phyloP scores from a whole-genome alignment of 2,329 filamentous ascomycete species.

The Trichoderma sp. region DNA sequence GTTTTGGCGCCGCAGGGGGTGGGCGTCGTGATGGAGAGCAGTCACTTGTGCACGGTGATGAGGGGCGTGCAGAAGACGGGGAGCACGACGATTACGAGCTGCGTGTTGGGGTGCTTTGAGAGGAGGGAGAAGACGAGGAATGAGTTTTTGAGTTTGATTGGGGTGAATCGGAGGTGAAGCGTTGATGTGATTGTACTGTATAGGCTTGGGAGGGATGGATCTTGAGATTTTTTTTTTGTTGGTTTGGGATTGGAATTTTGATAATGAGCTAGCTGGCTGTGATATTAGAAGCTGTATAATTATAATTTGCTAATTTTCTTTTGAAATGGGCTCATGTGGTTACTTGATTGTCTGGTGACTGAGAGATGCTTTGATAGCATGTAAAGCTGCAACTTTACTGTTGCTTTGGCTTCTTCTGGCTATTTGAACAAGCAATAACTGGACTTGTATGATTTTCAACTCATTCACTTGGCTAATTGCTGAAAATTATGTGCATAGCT shows the following conservation, averaged over 20 bases:
- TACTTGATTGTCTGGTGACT: neutral
- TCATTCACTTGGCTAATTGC: too few species aligned
- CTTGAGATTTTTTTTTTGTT: neutral
- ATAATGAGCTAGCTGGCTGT: neutral
- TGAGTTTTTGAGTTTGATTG: constrained; percentile 85
- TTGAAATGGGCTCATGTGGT: neutral
- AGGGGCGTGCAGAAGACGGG: constrained; percentile 93
- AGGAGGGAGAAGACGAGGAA: constrained; percentile 91
- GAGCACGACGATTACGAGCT: constrained; percentile 89
- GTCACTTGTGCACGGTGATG: constrained; percentile 99
- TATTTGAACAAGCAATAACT: too few species aligned
- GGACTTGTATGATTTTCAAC: too few species aligned
- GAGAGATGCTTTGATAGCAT: neutral
- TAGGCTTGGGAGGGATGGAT: neutral
- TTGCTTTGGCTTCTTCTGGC: too few species aligned
- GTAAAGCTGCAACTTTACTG: too few species aligned
- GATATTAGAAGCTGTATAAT: neutral
- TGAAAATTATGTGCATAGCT: too few species aligned
- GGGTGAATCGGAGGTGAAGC: constrained; percentile 35
- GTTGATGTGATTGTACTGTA: too few species aligned
- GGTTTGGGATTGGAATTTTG: neutral
- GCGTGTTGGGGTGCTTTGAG: constrained; percentile 95
- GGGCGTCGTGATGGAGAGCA: constrained; percentile 86
- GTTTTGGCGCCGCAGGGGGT: constrained; percentile 93
- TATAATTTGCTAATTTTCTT: neutral